Evolutionary conservation across 2,329 filamentous ascomycete species (phyloP).

Genomic region (Exophiala viscosa): DNA sequence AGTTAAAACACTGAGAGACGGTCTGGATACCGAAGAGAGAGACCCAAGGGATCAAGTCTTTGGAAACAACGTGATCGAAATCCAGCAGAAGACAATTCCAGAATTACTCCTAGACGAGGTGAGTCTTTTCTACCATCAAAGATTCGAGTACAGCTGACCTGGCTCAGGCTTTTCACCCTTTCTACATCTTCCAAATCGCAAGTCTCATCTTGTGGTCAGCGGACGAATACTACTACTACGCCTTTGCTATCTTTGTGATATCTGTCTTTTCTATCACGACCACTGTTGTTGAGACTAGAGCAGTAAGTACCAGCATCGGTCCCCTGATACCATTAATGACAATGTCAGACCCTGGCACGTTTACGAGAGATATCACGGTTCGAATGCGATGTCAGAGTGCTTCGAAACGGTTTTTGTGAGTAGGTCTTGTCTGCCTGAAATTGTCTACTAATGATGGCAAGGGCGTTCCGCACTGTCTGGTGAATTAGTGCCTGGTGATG

Average conservation of each 20-base stretch:
- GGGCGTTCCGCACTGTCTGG: slow-evolving; percentile 80
- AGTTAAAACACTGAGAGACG: slow-evolving; percentile 67
- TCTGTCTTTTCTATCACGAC: slow-evolving; percentile 87
- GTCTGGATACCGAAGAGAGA: slow-evolving; percentile 85
- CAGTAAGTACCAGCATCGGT: slow-evolving; percentile 51
- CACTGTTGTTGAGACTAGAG: slow-evolving; percentile 83
- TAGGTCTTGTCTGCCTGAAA: slow-evolving; percentile 13
- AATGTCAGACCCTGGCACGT: slow-evolving; percentile 72
- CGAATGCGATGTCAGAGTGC: slow-evolving; percentile 89
- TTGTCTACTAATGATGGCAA: slow-evolving; percentile 31
- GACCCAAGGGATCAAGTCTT: slow-evolving; percentile 80
- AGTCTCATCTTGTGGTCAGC: slow-evolving; percentile 92
- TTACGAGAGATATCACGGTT: slow-evolving; percentile 89
- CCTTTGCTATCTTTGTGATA: slow-evolving; percentile 88
- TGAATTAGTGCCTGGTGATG: slow-evolving; percentile 89
- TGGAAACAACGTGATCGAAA: slow-evolving; percentile 84
- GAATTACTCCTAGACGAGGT: slow-evolving; percentile 88
- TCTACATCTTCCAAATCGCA: slow-evolving; percentile 96
- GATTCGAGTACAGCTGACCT: slow-evolving; percentile 10
- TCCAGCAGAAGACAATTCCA: slow-evolving; percentile 78
- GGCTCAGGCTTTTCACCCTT: slow-evolving; percentile 79
- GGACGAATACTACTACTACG: slow-evolving; percentile 98
- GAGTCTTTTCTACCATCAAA: slow-evolving; percentile 22
- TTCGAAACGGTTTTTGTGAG: slow-evolving; percentile 89
- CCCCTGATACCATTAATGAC: slow-evolving; percentile 19